Evolutionary conservation across 805 yeast genomes (phyloP), one percentile per base, ranked within the genome.

Genomic region (Saccharomyces paradoxus): DNA sequence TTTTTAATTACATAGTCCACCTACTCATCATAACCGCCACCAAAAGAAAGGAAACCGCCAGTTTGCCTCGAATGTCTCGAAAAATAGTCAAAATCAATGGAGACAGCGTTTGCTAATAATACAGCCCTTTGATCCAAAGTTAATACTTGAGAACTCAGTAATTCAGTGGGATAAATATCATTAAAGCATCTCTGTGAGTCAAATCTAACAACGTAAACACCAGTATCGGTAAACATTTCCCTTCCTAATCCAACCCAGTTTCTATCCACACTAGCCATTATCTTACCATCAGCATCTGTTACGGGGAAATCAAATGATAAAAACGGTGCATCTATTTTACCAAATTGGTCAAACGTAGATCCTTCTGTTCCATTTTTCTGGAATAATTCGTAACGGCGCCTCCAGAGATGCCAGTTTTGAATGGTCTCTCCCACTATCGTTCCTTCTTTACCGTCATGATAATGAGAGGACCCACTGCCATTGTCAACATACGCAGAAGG

Each of bases 171-270:
- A 58, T 82, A 82, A 61, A 83, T 70, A 0, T 86, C 88, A 2
- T 75, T 77, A 60, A 86, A 84, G 58, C 87, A 77, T 24, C 75
- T 75, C 1, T 87, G 85, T 0, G 72, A 58, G 63, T 88, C 96
- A 87, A 90, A 86, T 56, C 96, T 73, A 29, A 92, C 72, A 30
- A 91, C 81, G 68, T 94, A 92, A 1, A 89, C 91, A 58, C 98
- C 98, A 0, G 97, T 87, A 70, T 94, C 98, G 0, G 98, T 91
- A 65, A 92, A 86, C 63, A 91, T 71, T 67, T 94, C 99, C 63
- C 97, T 79, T 2, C 95, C 96, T 46, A 94, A 72, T 0, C 99
- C 99, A 5, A 87, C 96, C 94, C 96, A 94, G 69, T 90, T 90
- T 63, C 98, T 79, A 68, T 89, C 94, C 1, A 94, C 92, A 1